A percentile compares a stretch with the other conserved stretches of the same genome.
phyloP scores from a whole-genome alignment of 2,329 filamentous ascomycete genomes.

The Microdochium nivale region DNA sequence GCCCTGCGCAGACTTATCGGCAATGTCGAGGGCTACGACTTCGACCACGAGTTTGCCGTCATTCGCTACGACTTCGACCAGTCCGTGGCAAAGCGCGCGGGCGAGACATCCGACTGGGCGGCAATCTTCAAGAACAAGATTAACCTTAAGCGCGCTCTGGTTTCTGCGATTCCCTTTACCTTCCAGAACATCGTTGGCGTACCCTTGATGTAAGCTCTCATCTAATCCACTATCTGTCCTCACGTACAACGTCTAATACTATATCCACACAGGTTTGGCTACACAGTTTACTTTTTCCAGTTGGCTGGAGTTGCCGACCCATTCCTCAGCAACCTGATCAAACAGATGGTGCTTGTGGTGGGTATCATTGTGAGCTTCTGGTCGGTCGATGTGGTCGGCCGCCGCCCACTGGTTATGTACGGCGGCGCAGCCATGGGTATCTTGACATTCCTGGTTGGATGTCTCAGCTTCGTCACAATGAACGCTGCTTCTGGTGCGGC shows the following conservation, averaged over 20 bases:
- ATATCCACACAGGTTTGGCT: constrained; percentile 4
- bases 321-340: constrained; percentile 12
- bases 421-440: constrained; percentile 1
- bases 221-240: too few species aligned
- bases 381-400: constrained; percentile 8
- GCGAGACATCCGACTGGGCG: constrained; percentile 3
- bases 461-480: constrained; percentile 4
- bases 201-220: constrained; percentile 7
- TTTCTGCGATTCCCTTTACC: constrained; percentile 11
- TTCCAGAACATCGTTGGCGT: constrained; percentile 13
- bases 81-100: neutral
- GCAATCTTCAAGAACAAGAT: constrained; percentile 1
- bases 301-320: constrained; percentile 11
- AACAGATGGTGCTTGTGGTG: constrained; percentile 3
- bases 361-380: constrained; percentile 9
- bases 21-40: constrained; percentile 2
- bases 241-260: too few species aligned
- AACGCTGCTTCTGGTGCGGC: constrained; percentile 3
- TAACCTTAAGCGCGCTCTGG: constrained; percentile 11
- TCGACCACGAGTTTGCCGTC: constrained; percentile 12
- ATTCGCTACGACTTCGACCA: constrained; percentile 8
- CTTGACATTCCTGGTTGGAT: constrained; percentile 2
- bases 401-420: constrained; percentile 1
- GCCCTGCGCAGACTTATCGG: constrained; percentile 4
- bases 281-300: constrained; percentile 14